Evolutionary conservation across 441 rosid genomes (phyloP), one percentile per base, ranked within the genome.

Genomic region (Pelargonium cotyledonis): DNA sequence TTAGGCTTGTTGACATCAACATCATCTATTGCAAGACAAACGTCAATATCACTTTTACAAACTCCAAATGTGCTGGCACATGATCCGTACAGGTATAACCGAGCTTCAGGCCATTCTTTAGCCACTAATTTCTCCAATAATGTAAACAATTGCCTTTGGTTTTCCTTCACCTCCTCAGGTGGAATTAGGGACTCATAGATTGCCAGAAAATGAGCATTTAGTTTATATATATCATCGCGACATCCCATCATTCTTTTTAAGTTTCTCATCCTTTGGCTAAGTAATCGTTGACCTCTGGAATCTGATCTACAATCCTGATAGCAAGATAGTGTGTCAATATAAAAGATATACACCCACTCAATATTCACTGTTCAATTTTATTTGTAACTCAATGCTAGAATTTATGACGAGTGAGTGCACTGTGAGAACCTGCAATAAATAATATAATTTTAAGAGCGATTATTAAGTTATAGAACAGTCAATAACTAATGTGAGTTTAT

Each of bases 1-100:
- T 91, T 91, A 11, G 94, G 70, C 74, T 94, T 94, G 71, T 85
- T 82, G 53, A 86, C 29, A 68, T 84, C 81, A 11, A 69, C 72
- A 78, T 84, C 89, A 49, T 77, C 74, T 62, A 89, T 81, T 47
- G 90, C 89, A 72, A 94, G 92, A 72, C 96, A 94, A 72, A 91
- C 92, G 84, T 91, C 99, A 65, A 94, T 85, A 79, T 94, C 99
- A 57, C 99, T 94, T 81, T 87, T 91, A 40, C 88, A 82, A 75
- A 89, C 87, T 68, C 95, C 97, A 79, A 94, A 94, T 41, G 95
- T 86, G 78, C 83, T 94, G 9, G 96, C 99, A 81, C 99, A 91
- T 53, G 99, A 91, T 67, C 99, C 99, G 72, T 94, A 94, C 6
- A 88, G 88, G 76, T 82, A 89, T 61, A 94, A 75, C 71, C 78